These are phyloP conservation scores for Prunus campanulata DNA, from an alignment of 306 rosid species.

Conservation along the genomic window DNA sequence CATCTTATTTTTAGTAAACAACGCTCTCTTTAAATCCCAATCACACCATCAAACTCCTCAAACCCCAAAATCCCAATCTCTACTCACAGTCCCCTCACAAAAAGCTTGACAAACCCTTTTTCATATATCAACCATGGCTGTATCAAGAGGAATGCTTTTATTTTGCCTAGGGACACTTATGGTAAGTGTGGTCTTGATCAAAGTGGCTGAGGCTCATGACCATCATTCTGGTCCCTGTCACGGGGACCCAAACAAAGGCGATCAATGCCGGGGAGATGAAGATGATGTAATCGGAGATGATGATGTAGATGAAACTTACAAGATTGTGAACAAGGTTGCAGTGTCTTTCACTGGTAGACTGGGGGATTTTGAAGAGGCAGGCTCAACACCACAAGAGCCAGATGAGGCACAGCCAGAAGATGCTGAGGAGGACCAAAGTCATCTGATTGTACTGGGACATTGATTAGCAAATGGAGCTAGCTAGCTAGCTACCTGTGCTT, in stretches of 20 bases:
- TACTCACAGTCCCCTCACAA: background rate
- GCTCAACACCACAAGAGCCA: background rate
- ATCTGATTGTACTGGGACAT: conserved; percentile 39
- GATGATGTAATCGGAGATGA: conserved; percentile 17
- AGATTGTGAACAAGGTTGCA: conserved; percentile 22
- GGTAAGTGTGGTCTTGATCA: conserved; percentile 22
- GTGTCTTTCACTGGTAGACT: background rate
- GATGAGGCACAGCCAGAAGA: background rate
- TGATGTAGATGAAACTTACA: conserved; percentile 44
- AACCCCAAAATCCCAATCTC: background rate
- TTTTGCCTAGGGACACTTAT: conserved; percentile 29
- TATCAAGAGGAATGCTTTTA: conserved; percentile 27
- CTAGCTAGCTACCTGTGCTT: conserved; percentile 7
- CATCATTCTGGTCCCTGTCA: background rate
- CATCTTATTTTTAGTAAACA: conserved; percentile 26
- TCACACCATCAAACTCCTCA: background rate
- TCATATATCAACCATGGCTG: conserved; percentile 16
- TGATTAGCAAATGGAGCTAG: background rate
- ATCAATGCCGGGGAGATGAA: conserved; percentile 31
- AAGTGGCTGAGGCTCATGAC: conserved; percentile 9
- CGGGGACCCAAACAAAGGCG: conserved; percentile 1
- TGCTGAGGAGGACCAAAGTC: background rate
- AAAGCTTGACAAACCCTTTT: background rate
- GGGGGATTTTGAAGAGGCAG: background rate
- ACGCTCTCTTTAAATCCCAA: conserved; percentile 6